Conservation (phyloP, 1,139 yeast genomes). For the Candida pseudoviswanathii region DNA sequence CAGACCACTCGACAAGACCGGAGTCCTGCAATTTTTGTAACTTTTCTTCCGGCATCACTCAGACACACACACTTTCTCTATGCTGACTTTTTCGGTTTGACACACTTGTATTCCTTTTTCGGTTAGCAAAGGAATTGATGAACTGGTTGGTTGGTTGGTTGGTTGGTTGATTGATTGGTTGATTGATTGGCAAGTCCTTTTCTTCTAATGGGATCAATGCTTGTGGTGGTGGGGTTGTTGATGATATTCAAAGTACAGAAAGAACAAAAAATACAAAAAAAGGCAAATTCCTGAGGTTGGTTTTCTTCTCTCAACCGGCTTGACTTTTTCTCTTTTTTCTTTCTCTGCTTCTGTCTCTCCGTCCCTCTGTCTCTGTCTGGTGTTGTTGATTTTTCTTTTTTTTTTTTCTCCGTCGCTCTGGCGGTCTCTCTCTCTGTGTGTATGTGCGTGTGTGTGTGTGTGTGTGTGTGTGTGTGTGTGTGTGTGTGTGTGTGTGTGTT, state of each 20-base stretch:
- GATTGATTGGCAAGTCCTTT: background rate
- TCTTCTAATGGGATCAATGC: background rate
- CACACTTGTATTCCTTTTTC: background rate
- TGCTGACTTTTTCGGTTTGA: too few relatives aligned
- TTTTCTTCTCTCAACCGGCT: background rate
- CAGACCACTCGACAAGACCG: slow-evolving; percentile 85
- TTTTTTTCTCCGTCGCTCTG: background rate
- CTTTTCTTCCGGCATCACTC: slow-evolving; percentile 32
- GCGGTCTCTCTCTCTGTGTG: background rate
- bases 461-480: too few relatives aligned
- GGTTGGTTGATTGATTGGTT: background rate
- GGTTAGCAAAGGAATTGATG: background rate
- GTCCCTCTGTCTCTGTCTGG: background rate
- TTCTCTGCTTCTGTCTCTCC: background rate
- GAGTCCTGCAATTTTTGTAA: slow-evolving; percentile 44
- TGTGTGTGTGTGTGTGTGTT: too few relatives aligned
- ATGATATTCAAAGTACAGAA: too few relatives aligned
- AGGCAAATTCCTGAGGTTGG: too few relatives aligned
- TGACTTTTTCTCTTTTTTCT: background rate
- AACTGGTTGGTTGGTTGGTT: background rate
- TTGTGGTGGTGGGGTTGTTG: too few relatives aligned
- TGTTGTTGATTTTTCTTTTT: background rate
- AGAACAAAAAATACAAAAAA: too few relatives aligned
- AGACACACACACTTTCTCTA: background rate
- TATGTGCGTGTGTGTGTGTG: background rate